Percentiles rank a stretch among this genome's conserved stretches.
Conservation (phyloP, 1,284 basidiomycete species). For the Marasmius fiardii region DNA sequence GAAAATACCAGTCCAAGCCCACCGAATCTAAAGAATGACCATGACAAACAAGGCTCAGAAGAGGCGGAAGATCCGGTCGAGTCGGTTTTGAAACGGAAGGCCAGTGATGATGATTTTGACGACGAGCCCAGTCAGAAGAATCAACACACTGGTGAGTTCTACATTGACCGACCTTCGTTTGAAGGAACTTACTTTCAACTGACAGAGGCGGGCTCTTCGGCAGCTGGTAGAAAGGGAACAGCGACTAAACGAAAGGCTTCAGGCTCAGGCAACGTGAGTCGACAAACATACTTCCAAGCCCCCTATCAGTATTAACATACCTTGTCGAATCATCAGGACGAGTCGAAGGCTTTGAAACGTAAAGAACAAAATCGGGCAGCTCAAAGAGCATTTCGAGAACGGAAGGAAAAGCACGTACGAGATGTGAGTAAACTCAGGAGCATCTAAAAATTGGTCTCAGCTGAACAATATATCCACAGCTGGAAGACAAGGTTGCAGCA, state of each 20-base stretch:
- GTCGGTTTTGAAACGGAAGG: slow-evolving; percentile 67
- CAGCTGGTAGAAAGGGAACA: slow-evolving; percentile 27
- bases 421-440: slow-evolving; percentile 53
- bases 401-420: slow-evolving; percentile 87
- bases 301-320: background rate
- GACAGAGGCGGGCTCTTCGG: slow-evolving; percentile 16
- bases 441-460: slow-evolving; percentile 1
- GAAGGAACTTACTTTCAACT: no score
- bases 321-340: slow-evolving; percentile 43
- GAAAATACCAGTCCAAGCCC: slow-evolving; percentile 78
- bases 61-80: slow-evolving; percentile 36
- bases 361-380: slow-evolving; percentile 88
- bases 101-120: slow-evolving; percentile 55
- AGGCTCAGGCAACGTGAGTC: slow-evolving; percentile 28
- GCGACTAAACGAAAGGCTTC: slow-evolving; percentile 32
- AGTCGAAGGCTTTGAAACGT: slow-evolving; percentile 69
- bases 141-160: slow-evolving; percentile 55
- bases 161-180: background rate
- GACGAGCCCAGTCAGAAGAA: slow-evolving; percentile 63
- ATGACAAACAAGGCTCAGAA: slow-evolving; percentile 15
- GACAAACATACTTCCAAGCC: slow-evolving; percentile 22
- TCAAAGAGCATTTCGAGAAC: slow-evolving; percentile 81
- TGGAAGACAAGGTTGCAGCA: slow-evolving; percentile 79
- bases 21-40: slow-evolving; percentile 6
- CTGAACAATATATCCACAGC: slow-evolving; percentile 32